These are phyloP conservation scores for Fusarium neocosmosporiellum DNA, from an alignment of 2,329 filamentous ascomycete genomes.

Conservation along the genomic window DNA sequence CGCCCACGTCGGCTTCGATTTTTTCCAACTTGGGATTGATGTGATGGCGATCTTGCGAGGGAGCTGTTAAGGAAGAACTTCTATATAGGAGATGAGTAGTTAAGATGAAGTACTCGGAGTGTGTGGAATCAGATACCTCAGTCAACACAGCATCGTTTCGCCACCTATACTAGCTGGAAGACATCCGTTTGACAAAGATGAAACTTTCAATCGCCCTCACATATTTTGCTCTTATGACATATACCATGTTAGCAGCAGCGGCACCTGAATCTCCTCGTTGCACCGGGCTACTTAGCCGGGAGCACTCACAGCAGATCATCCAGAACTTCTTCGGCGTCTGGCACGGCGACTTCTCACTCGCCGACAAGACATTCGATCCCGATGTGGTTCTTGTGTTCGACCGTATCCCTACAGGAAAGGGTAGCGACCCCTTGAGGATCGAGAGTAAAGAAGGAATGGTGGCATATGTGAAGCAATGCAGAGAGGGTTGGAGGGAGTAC, in stretches of 20 bases:
- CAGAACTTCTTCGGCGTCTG: neutral
- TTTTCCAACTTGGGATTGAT: neutral
- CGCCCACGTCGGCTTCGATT: neutral
- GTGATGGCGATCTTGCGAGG: neutral
- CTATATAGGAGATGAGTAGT: neutral
- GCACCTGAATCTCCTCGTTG: neutral
- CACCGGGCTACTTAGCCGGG: neutral
- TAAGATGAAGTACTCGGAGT: neutral
- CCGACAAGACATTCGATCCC: neutral
- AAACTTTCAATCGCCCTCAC: neutral
- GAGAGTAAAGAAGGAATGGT: neutral
- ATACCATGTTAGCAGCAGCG: neutral
- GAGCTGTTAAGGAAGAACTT: neutral
- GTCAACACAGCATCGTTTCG: neutral
- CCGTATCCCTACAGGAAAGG: neutral
- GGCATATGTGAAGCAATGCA: neutral
- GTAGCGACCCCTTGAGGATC: neutral
- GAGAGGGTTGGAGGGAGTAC: neutral
- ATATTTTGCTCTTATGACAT: neutral
- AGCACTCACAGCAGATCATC: neutral
- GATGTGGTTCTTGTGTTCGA: accelerated
- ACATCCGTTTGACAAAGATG: neutral
- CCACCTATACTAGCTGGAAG: neutral
- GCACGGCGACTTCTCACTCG: neutral
- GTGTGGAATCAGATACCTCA: neutral